These are phyloP conservation scores for Pythium utonaiense DNA, from an alignment of 352 stramenopile species.

Conservation along the genomic window DNA sequence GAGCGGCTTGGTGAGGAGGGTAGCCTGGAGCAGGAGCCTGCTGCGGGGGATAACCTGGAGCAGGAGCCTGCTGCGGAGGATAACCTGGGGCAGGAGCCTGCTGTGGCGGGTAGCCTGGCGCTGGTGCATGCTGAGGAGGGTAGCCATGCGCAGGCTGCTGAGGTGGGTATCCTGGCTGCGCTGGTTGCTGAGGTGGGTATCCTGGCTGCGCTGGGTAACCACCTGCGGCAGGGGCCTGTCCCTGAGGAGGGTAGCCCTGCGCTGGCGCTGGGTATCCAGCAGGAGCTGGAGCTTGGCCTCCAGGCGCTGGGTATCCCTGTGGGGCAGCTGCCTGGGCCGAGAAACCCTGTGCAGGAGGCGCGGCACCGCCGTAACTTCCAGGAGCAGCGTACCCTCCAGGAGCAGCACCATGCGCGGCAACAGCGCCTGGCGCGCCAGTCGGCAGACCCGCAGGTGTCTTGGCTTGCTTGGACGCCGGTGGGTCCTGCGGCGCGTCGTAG, in stretches of 20 bases:
- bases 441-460: conserved; percentile 9
- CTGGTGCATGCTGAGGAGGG: conserved; percentile 23
- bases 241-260: conserved; percentile 5
- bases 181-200: conserved; percentile 26
- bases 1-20: conserved; percentile 23
- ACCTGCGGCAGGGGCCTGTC: conserved; percentile 6
- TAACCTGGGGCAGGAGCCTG: conserved; percentile 3
- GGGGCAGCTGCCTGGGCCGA: background rate
- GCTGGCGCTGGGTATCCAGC: conserved; percentile 12
- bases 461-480: conserved; percentile 6
- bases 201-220: conserved; percentile 32
- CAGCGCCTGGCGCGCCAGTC: conserved; percentile 8
- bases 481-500: conserved; percentile 65
- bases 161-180: conserved; percentile 19
- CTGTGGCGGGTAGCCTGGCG: conserved; percentile 13
- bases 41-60: conserved; percentile 1
- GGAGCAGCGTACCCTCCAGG: conserved; percentile 11
- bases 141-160: conserved; percentile 18
- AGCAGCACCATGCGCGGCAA: background rate
- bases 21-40: conserved; percentile 21
- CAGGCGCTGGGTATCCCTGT: conserved; percentile 6
- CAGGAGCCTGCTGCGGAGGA: background rate
- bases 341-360: background rate
- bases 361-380: conserved; percentile 1
- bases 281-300: conserved; percentile 14